Conservation (phyloP, 2,329 filamentous ascomycete genomes). For the Fusarium subglutinans region DNA sequence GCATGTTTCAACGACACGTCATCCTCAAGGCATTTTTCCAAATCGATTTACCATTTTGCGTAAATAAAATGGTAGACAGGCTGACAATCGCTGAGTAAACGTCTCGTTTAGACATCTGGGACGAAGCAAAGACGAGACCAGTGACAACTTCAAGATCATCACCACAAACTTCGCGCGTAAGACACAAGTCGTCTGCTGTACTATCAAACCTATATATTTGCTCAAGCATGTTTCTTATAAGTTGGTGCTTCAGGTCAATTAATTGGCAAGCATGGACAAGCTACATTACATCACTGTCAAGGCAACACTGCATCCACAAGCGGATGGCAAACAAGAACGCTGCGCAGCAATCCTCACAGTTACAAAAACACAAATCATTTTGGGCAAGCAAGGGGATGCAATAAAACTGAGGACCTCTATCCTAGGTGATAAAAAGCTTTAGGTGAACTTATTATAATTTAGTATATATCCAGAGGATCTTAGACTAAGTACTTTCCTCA, state of each 20-base stretch:
- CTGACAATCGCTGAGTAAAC: background rate
- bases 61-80: background rate
- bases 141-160: background rate
- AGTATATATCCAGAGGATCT: no score
- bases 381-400: background rate
- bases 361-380: background rate
- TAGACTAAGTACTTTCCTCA: no score
- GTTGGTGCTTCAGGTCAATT: fast-evolving
- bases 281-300: background rate
- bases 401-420: no score
- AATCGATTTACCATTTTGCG: background rate
- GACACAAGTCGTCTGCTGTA: fast-evolving
- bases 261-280: background rate
- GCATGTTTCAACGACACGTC: fast-evolving
- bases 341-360: fast-evolving
- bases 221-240: fast-evolving
- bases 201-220: background rate
- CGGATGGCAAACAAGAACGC: background rate
- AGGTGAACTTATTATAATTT: fast-evolving
- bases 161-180: background rate
- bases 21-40: fast-evolving
- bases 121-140: background rate
- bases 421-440: no score
- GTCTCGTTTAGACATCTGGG: background rate
- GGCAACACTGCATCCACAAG: background rate